Evolutionary conservation across 371 early-diverging fungal genomes (phyloP).

Genomic region (Syncephalis plumigaleata): DNA sequence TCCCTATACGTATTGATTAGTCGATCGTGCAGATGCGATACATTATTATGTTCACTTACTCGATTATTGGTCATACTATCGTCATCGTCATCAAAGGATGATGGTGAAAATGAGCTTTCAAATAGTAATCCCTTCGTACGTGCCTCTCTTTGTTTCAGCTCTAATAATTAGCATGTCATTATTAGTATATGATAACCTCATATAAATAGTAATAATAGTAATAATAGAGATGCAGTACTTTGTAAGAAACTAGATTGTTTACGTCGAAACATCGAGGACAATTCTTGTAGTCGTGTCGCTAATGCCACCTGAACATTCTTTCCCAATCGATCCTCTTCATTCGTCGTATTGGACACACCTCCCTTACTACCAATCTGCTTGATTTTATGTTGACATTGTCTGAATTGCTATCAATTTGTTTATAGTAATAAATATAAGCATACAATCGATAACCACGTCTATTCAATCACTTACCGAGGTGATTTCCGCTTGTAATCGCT

Average conservation of each 20-base stretch:
- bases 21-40: background rate
- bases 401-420: conserved; percentile 46
- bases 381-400: conserved; percentile 59
- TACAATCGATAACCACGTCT: background rate
- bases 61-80: too few species aligned
- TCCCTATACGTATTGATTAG: conserved; percentile 20
- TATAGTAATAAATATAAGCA: background rate
- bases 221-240: too few species aligned
- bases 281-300: conserved; percentile 78
- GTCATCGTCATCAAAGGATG: background rate
- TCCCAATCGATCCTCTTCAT: conserved; percentile 51
- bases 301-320: conserved; percentile 78
- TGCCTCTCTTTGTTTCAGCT: background rate
- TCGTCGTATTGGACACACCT: conserved; percentile 11
- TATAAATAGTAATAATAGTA: too few species aligned
- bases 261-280: conserved; percentile 62
- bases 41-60: background rate
- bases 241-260: conserved; percentile 75
- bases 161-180: background rate
- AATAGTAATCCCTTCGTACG: background rate
- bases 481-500: conserved; percentile 59
- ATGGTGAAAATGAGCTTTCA: background rate
- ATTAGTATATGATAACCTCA: background rate
- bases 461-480: conserved; percentile 48
- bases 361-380: conserved; percentile 43